These are phyloP conservation scores for Camelina sativa DNA, from an alignment of 345 rosid genomes.

Conservation along the genomic window DNA sequence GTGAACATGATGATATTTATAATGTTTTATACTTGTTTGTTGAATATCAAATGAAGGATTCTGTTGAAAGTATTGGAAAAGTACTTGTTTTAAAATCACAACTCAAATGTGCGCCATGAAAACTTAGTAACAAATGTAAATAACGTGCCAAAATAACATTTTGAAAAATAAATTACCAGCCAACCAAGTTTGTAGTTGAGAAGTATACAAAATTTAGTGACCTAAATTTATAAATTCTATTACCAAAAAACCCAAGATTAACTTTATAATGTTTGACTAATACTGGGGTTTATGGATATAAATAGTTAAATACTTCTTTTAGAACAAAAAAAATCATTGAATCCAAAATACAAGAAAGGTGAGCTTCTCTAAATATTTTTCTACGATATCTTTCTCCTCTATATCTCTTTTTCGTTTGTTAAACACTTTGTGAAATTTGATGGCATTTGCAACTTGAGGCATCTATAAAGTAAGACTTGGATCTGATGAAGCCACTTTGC, in stretches of 20 bases:
- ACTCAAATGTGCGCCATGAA: not conserved
- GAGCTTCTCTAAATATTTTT: not conserved
- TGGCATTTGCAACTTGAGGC: not conserved
- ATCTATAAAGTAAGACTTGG: not conserved
- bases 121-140: not conserved
- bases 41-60: too few relatives aligned
- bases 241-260: not conserved
- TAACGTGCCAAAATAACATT: not conserved
- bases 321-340: not conserved
- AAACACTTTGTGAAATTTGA: too few relatives aligned
- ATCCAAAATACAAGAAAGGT: not conserved
- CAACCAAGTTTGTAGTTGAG: not conserved
- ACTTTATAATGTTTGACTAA: not conserved
- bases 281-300: not conserved
- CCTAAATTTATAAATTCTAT: not conserved
- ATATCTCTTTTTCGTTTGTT: too few relatives aligned
- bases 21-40: too few relatives aligned
- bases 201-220: not conserved
- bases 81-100: not conserved
- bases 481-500: not conserved
- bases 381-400: not conserved
- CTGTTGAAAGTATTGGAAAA: too few relatives aligned
- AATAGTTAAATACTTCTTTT: not conserved
- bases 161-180: not conserved
- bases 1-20: too few relatives aligned